Percentiles rank a stretch among this genome's conserved stretches.
phyloP scores from a whole-genome alignment of 2,329 filamentous ascomycete species.

The Mycosphaerella arachidis region DNA sequence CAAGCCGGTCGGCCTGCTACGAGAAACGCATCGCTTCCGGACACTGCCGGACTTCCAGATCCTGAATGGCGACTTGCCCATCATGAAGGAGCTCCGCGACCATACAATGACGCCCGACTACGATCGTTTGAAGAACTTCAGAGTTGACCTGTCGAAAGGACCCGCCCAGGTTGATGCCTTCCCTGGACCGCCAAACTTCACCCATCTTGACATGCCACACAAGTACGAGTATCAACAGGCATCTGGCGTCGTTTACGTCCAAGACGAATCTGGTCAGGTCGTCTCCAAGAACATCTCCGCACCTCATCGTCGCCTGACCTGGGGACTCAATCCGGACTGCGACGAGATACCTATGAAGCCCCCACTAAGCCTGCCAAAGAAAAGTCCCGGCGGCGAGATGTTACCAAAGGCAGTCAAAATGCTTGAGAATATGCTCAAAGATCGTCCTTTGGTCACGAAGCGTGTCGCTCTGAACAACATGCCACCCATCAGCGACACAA shows the following conservation, averaged over 20 bases:
- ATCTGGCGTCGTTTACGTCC: conserved; percentile 62
- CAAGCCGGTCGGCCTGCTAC: conserved; percentile 52
- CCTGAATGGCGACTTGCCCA: conserved; percentile 40
- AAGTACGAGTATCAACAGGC: conserved; percentile 81
- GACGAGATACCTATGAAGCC: conserved; percentile 58
- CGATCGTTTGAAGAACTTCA: conserved; percentile 60
- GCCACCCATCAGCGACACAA: conserved; percentile 44
- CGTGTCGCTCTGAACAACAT: conserved; percentile 75
- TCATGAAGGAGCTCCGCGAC: conserved; percentile 67
- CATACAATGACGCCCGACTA: conserved; percentile 66
- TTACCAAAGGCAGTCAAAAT: conserved; percentile 61
- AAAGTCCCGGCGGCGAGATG: conserved; percentile 34
- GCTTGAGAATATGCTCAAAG: conserved; percentile 61
- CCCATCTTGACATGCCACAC: conserved; percentile 28
- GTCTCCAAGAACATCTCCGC: conserved; percentile 45
- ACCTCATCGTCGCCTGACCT: conserved; percentile 36
- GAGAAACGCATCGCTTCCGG: conserved; percentile 81
- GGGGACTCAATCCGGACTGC: conserved; percentile 54
- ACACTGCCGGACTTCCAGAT: conserved; percentile 77
- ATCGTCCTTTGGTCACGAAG: conserved; percentile 81
- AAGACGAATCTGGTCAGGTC: conserved; percentile 55
- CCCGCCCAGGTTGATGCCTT: conserved; percentile 60
- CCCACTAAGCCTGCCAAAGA: conserved; percentile 43
- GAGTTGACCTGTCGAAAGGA: conserved; percentile 53
- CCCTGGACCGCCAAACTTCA: conserved; percentile 28